phyloP scores from a whole-genome alignment of 495 filamentous ascomycete species.

The Wilcoxina mikolae region DNA sequence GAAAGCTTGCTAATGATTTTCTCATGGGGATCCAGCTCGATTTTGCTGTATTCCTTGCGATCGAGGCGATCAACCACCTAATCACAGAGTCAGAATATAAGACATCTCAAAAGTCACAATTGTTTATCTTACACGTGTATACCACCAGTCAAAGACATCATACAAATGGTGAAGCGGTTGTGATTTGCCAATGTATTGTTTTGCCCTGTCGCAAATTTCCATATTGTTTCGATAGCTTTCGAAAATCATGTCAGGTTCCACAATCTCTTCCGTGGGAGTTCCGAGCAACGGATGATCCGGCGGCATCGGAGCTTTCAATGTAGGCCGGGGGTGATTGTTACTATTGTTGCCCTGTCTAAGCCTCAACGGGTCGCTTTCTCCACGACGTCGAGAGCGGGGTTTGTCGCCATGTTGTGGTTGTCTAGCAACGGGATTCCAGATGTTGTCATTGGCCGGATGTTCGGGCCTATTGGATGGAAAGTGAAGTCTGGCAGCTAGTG shows the following conservation, averaged over 20 bases:
- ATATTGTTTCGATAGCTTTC: background rate
- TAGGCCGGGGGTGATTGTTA: background rate
- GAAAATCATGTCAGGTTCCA: background rate
- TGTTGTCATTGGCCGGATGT: background rate
- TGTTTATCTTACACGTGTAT: background rate
- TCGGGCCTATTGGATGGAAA: background rate
- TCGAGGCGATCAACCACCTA: background rate
- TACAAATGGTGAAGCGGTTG: background rate
- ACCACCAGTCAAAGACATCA: conserved; percentile 6
- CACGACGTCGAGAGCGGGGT: background rate
- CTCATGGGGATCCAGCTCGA: conserved; percentile 2
- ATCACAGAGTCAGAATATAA: background rate
- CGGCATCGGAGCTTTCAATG: background rate
- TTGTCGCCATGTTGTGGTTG: background rate
- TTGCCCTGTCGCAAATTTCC: background rate
- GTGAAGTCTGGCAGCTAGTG: conserved; percentile 2
- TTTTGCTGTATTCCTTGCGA: background rate
- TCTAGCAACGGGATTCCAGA: background rate
- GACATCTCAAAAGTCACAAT: background rate
- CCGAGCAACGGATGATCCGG: conserved; percentile 1
- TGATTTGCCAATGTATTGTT: background rate
- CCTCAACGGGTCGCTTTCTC: background rate
- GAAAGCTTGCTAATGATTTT: background rate
- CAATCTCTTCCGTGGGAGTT: background rate
- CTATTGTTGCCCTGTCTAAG: background rate